phyloP scores from a whole-genome alignment of 768 basidiomycete species.

The Cystobasidium ongulense region DNA sequence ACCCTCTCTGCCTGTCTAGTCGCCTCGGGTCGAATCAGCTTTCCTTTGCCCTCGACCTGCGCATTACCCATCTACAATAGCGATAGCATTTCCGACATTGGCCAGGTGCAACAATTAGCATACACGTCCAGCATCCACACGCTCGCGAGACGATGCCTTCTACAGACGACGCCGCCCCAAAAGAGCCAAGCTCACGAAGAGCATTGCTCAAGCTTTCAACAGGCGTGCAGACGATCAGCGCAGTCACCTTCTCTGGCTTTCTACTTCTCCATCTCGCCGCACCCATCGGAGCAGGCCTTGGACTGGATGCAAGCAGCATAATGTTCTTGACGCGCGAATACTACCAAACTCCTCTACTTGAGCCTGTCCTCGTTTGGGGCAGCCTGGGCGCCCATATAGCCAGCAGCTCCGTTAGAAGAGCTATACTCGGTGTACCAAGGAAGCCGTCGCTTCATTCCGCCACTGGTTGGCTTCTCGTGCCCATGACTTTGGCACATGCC shows the following conservation, averaged over 20 bases:
- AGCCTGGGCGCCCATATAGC: slow-evolving; percentile 32
- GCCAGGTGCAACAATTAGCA: background rate
- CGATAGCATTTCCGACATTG: background rate
- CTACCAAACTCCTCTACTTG: slow-evolving; percentile 35
- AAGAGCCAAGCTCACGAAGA: background rate
- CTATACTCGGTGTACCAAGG: background rate
- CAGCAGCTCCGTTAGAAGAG: slow-evolving; percentile 30
- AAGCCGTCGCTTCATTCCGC: slow-evolving; percentile 19
- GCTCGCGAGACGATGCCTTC: background rate
- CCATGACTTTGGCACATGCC: slow-evolving; percentile 33
- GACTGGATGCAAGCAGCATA: slow-evolving; percentile 84
- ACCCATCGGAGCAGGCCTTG: slow-evolving; percentile 43
- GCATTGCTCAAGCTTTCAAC: slow-evolving; percentile 4
- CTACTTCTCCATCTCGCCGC: slow-evolving; percentile 51
- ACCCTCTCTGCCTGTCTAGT: too few relatives aligned
- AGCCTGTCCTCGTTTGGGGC: slow-evolving; percentile 36
- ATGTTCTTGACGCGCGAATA: slow-evolving; percentile 51
- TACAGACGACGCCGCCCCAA: background rate
- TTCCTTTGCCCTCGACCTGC: background rate
- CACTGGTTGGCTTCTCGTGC: slow-evolving; percentile 38
- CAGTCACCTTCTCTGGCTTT: slow-evolving; percentile 81
- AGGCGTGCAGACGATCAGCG: slow-evolving; percentile 21
- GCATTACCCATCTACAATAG: background rate
- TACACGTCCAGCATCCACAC: background rate
- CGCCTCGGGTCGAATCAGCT: background rate